A percentile compares a stretch with the other conserved stretches of the same genome.
phyloP scores from a whole-genome alignment of 2,329 filamentous ascomycete genomes.

The Colletotrichum scovillei region DNA sequence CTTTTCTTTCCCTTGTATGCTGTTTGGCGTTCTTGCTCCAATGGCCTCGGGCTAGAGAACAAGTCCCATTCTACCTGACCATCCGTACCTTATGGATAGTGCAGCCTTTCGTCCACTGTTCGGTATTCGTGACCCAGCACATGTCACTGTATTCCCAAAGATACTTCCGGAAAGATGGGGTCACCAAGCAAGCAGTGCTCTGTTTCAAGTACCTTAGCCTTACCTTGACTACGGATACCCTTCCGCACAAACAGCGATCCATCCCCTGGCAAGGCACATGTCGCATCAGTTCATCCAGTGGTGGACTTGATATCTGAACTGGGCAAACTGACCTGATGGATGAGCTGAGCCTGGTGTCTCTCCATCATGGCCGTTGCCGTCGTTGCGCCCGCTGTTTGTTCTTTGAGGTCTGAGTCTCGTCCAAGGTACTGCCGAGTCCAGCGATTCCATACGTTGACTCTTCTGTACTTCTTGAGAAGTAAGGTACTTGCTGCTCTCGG shows the following conservation, averaged over 20 bases:
- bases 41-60: neutral
- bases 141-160: constrained; percentile 14
- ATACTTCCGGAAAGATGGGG: neutral
- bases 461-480: neutral
- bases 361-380: neutral
- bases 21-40: constrained; percentile 1
- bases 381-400: neutral
- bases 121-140: constrained; percentile 6
- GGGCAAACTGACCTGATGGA: neutral
- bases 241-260: neutral
- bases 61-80: neutral
- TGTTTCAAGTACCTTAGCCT: neutral
- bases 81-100: neutral
- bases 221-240: neutral
- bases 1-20: constrained; percentile 1
- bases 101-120: constrained; percentile 19
- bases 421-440: neutral
- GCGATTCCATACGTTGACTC: neutral
- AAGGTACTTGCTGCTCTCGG: neutral
- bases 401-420: neutral
- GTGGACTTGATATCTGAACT: neutral
- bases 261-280: constrained; percentile 7
- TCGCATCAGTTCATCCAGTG: neutral
- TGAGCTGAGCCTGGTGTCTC: constrained; percentile 1
- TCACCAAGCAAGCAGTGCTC: constrained; percentile 8